Conservation (phyloP, 805 yeast species). For the Metschnikowia kunwiensis region DNA sequence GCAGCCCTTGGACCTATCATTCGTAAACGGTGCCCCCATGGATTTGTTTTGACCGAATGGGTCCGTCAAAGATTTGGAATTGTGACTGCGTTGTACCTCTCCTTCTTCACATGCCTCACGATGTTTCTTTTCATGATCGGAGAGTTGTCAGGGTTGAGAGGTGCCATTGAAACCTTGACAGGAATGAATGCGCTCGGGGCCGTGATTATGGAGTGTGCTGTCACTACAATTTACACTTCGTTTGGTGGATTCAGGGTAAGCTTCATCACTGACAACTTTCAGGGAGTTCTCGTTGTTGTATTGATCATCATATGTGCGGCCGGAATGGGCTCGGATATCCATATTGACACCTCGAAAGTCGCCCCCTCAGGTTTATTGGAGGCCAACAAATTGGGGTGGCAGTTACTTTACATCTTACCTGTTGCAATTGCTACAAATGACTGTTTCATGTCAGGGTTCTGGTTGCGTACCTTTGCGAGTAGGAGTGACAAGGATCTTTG, state of each 20-base stretch:
- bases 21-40: constrained; percentile 77
- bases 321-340: constrained; percentile 73
- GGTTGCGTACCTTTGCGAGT: constrained; percentile 93
- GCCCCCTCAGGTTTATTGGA: constrained; percentile 64
- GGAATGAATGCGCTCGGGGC: constrained; percentile 77
- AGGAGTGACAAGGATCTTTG: constrained; percentile 68
- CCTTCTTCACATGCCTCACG: constrained; percentile 80
- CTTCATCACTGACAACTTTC: constrained; percentile 82
- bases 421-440: constrained; percentile 90
- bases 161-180: constrained; percentile 73
- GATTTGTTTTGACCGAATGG: constrained; percentile 93
- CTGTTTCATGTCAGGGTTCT: constrained; percentile 85
- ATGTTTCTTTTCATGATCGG: constrained; percentile 84
- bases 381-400: constrained; percentile 80
- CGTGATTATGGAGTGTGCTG: constrained; percentile 79
- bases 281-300: constrained; percentile 69
- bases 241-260: constrained; percentile 89
- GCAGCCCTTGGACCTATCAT: constrained; percentile 79
- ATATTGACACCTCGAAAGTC: constrained; percentile 60
- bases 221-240: constrained; percentile 82
- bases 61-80: constrained; percentile 78
- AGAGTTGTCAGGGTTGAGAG: constrained; percentile 77
- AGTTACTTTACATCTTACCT: constrained; percentile 74
- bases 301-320: constrained; percentile 67
- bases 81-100: constrained; percentile 67